Conservation (phyloP, 306 rosid genomes). For the Quercus variabilis region DNA sequence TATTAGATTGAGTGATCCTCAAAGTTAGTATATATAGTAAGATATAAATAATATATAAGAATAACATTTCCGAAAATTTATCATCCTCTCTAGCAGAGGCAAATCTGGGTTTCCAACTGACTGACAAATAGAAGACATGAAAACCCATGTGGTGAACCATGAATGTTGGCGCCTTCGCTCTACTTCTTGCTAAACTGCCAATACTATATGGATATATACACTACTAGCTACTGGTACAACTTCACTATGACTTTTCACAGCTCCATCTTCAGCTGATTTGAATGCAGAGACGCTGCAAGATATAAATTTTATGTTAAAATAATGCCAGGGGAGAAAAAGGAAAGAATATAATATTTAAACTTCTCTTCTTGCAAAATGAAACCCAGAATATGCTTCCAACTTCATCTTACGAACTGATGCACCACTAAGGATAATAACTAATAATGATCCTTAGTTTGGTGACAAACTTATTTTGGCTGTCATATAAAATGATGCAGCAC, state of each 20-base stretch:
- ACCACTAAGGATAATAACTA: background rate
- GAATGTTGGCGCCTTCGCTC: constrained; percentile 37
- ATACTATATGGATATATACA: constrained; percentile 77
- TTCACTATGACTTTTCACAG: constrained; percentile 43
- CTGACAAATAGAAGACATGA: constrained; percentile 49
- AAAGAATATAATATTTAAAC: background rate
- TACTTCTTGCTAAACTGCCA: constrained; percentile 55
- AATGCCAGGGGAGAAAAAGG: too few relatives aligned
- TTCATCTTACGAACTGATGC: background rate
- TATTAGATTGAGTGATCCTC: constrained; percentile 49
- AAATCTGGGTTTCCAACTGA: constrained; percentile 41
- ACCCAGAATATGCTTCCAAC: background rate
- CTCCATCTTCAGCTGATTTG: constrained; percentile 92
- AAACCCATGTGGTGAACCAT: constrained; percentile 30
- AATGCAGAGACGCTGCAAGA: constrained; percentile 69
- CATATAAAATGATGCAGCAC: background rate
- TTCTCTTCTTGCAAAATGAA: background rate
- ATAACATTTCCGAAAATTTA: constrained; percentile 38
- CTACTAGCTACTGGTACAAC: constrained; percentile 40
- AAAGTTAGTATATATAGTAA: constrained; percentile 44
- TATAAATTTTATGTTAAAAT: constrained; percentile 16
- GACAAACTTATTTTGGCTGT: background rate
- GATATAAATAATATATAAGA: constrained; percentile 34
- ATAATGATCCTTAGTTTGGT: background rate
- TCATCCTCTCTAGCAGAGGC: constrained; percentile 50